phyloP scores from a whole-genome alignment of 2,329 filamentous ascomycete genomes.

The Colletotrichum sp. region DNA sequence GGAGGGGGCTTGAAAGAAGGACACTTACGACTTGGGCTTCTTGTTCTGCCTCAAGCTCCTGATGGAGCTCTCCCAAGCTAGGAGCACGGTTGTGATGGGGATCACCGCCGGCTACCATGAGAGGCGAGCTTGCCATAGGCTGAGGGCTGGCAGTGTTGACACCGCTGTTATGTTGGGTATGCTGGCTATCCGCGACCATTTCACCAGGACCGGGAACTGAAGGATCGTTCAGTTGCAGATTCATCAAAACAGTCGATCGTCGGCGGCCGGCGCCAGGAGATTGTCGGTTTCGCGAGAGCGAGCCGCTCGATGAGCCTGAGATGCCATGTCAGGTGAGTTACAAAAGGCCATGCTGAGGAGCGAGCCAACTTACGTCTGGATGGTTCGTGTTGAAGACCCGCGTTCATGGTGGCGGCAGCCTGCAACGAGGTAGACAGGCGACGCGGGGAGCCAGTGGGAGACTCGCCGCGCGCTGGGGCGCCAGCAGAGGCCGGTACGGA shows the following conservation, averaged over 20 bases:
- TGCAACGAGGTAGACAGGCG: constrained; percentile 75
- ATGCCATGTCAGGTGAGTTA: not conserved
- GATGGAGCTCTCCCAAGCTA: constrained; percentile 78
- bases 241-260: constrained; percentile 74
- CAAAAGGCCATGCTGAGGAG: not conserved
- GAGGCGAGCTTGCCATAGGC: constrained; percentile 52
- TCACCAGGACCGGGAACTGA: constrained; percentile 71
- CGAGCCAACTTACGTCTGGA: constrained; percentile 56
- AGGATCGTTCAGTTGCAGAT: constrained; percentile 76
- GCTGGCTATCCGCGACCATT: constrained; percentile 58
- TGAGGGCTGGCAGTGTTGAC: constrained; percentile 45
- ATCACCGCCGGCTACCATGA: constrained; percentile 43
- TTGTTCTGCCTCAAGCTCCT: constrained; percentile 80
- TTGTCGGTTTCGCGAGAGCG: constrained; percentile 48
- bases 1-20: not conserved
- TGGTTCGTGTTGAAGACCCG: constrained; percentile 71
- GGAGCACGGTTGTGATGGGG: constrained; percentile 71
- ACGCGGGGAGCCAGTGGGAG: constrained; percentile 66
- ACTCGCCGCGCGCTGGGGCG: constrained; percentile 41
- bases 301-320: constrained; percentile 58
- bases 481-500: not conserved
- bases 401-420: constrained; percentile 79
- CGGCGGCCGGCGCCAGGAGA: constrained; percentile 60
- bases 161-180: constrained; percentile 29
- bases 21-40: constrained; percentile 74